Evolutionary conservation across 2,329 filamentous ascomycete species (phyloP).

Genomic region (Colletotrichum limetticola): DNA sequence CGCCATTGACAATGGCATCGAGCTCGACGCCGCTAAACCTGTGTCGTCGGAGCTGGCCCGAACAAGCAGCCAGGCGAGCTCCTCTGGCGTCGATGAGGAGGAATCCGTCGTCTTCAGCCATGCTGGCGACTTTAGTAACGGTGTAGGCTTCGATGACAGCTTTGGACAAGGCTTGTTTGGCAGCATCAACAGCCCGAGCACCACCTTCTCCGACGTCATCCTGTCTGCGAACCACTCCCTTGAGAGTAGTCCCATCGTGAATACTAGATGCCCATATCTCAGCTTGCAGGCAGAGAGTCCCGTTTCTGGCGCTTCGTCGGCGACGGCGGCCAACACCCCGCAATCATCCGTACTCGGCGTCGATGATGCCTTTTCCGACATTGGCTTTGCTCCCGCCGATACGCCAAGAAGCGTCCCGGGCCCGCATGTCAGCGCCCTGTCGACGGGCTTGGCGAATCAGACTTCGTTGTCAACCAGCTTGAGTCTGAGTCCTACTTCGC

Average conservation of each 20-base stretch:
- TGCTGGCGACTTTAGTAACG: not conserved
- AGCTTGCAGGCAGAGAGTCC: not conserved
- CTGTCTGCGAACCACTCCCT: conserved; percentile 1
- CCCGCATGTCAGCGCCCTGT: conserved; percentile 5
- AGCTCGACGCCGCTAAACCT: not conserved
- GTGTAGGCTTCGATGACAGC: not conserved
- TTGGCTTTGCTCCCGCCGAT: not conserved
- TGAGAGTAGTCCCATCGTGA: conserved; percentile 11
- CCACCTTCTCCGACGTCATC: conserved; percentile 15
- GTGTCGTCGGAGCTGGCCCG: not conserved
- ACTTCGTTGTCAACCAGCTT: not conserved
- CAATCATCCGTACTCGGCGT: not conserved
- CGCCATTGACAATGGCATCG: conserved; percentile 7
- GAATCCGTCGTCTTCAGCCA: conserved; percentile 19
- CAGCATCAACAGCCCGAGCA: conserved; percentile 11
- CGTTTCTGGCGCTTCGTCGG: not conserved
- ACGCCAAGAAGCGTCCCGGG: conserved; percentile 1
- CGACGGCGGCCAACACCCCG: not conserved
- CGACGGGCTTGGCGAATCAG: conserved; percentile 5
- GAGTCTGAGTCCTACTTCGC: conserved; percentile 11
- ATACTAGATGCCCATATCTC: not conserved
- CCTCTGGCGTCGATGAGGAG: conserved; percentile 13
- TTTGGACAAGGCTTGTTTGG: conserved; percentile 1
- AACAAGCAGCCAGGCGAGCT: conserved; percentile 23
- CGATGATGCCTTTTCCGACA: not conserved